A percentile compares a stretch with the other conserved stretches of the same genome.
Evolutionary conservation across 805 yeast genomes (phyloP).

Genomic region (Pichia nakasei): DNA sequence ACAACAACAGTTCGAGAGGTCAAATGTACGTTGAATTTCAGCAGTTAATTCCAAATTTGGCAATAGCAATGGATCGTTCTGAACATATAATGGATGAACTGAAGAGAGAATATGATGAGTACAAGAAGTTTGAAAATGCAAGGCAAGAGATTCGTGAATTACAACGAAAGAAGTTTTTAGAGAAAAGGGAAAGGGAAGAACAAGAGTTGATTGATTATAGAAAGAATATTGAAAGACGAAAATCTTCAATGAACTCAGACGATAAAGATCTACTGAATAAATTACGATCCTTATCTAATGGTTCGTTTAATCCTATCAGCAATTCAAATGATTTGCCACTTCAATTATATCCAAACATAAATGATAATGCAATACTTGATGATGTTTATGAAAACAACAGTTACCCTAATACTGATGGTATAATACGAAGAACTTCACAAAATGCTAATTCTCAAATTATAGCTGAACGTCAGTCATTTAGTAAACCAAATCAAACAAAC

Average conservation of each 20-base stretch:
- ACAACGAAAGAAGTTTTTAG: constrained; percentile 15
- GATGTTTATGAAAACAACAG: not conserved
- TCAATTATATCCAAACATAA: constrained; percentile 16
- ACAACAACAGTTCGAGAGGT: constrained; percentile 17
- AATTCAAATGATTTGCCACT: not conserved
- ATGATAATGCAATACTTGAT: constrained; percentile 11
- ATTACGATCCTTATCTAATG: constrained; percentile 18
- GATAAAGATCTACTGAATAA: constrained; percentile 15
- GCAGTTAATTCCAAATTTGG: constrained; percentile 15
- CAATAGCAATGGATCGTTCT: constrained; percentile 24
- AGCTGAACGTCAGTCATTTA: not conserved
- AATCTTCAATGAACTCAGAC: constrained; percentile 12
- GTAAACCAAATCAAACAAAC: not conserved
- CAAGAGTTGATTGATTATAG: constrained; percentile 3
- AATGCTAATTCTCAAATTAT: constrained; percentile 1
- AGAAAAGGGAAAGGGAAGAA: constrained; percentile 14
- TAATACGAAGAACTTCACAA: constrained; percentile 1
- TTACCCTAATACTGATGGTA: not conserved
- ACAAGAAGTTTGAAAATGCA: constrained; percentile 16
- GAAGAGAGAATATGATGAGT: constrained; percentile 20
- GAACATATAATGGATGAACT: constrained; percentile 21
- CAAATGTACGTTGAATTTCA: constrained; percentile 20
- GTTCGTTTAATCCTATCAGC: constrained; percentile 13
- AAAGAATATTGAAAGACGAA: constrained; percentile 10
- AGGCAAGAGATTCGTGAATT: constrained; percentile 15